Conservation (phyloP, 176 grass and related monocot species). For the Oryza glumipatula region DNA sequence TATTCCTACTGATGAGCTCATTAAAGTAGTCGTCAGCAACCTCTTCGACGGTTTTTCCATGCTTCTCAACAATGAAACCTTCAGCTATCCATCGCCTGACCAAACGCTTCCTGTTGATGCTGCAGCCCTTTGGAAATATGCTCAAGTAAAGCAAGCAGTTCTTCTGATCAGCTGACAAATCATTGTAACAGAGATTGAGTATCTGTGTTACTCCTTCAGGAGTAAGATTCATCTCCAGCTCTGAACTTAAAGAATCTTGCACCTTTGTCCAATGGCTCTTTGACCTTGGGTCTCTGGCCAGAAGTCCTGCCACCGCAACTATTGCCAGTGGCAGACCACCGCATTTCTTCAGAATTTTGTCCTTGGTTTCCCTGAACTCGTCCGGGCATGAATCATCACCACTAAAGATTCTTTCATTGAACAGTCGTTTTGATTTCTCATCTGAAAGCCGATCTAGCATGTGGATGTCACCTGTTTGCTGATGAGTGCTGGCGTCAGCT, state of each 20-base stretch:
- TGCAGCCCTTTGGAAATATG: slow-evolving; percentile 5
- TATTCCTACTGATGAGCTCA: not conserved
- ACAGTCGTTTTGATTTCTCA: too few relatives aligned
- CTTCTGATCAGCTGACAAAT: not conserved
- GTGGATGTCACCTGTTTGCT: too few relatives aligned
- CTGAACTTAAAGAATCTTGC: not conserved
- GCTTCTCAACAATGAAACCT: slow-evolving; percentile 21
- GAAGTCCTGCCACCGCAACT: not conserved
- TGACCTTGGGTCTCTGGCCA: not conserved
- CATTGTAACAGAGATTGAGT: slow-evolving; percentile 6
- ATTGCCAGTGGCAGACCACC: slow-evolving; percentile 26
- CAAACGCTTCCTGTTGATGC: slow-evolving; percentile 13
- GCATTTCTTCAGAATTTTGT: slow-evolving; percentile 5
- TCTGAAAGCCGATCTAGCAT: too few relatives aligned
- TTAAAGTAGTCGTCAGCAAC: slow-evolving; percentile 28
- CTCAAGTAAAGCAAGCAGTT: slow-evolving; percentile 24
- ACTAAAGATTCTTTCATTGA: too few relatives aligned
- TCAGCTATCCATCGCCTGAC: slow-evolving; percentile 39
- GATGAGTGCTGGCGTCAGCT: too few relatives aligned
- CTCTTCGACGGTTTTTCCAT: slow-evolving; percentile 13
- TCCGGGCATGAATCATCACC: too few relatives aligned
- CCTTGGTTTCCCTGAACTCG: too few relatives aligned
- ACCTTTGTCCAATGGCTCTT: too few relatives aligned
- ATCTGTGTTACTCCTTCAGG: not conserved
- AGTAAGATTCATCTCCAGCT: not conserved